A percentile compares a stretch with the other conserved stretches of the same genome.
Evolutionary conservation across 495 filamentous ascomycete species (phyloP).

Genomic region (Lentithecium fluviatile): DNA sequence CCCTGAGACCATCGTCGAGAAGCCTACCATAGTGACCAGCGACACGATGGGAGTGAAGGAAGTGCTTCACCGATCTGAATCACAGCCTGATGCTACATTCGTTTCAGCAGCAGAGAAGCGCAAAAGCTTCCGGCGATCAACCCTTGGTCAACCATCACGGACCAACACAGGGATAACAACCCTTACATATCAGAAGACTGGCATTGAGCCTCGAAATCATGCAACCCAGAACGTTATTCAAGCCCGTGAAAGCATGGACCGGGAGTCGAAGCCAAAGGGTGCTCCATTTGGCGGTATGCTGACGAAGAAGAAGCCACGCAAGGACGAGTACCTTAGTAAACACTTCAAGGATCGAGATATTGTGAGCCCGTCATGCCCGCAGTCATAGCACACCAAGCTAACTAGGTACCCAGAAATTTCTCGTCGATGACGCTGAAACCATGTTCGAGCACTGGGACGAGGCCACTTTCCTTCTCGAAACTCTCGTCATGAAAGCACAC

Average conservation of each 20-base stretch:
- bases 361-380: conserved; percentile 14
- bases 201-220: neutral
- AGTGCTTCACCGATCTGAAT: conserved; percentile 3
- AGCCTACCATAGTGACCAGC: conserved; percentile 2
- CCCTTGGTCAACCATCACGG: neutral
- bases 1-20: neutral
- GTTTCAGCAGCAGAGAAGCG: conserved; percentile 1
- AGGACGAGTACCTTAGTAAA: conserved; percentile 2
- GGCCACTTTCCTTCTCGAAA: conserved; percentile 31
- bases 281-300: neutral
- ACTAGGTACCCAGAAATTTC: conserved; percentile 30
- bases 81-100: neutral
- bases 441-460: conserved; percentile 36
- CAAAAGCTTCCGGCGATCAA: conserved; percentile 2
- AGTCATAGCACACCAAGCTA: neutral
- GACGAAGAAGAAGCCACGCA: neutral
- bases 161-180: conserved; percentile 2
- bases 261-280: conserved; percentile 12
- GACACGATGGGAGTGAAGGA: conserved; percentile 7
- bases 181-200: neutral
- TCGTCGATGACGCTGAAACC: conserved; percentile 32
- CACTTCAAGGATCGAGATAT: conserved; percentile 29
- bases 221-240: neutral
- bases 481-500: conserved; percentile 37
- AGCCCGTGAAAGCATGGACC: neutral